Evolutionary conservation across 352 stramenopile genomes (phyloP).

Genomic region (Pythium volutum): DNA sequence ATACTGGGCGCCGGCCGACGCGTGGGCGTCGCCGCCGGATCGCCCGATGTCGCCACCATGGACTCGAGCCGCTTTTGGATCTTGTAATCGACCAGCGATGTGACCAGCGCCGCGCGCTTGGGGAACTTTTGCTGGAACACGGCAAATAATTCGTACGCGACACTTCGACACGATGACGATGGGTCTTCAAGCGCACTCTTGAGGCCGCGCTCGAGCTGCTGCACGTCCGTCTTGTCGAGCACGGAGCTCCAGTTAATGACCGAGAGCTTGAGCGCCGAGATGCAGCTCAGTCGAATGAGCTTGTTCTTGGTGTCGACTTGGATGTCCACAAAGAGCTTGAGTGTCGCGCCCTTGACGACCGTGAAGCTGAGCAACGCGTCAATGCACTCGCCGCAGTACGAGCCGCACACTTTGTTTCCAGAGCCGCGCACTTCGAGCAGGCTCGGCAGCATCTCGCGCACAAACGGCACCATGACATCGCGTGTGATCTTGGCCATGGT

Average conservation of each 20-base stretch:
- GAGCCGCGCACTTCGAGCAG: constrained; percentile 79
- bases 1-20: constrained; percentile 7
- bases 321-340: constrained; percentile 73
- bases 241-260: constrained; percentile 65
- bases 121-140: constrained; percentile 77
- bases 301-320: constrained; percentile 82
- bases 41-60: constrained; percentile 23
- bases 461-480: constrained; percentile 75
- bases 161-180: constrained; percentile 62
- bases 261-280: constrained; percentile 51
- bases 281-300: constrained; percentile 71
- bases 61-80: constrained; percentile 77
- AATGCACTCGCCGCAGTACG: constrained; percentile 78
- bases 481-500: constrained; percentile 60
- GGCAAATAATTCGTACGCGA: constrained; percentile 68
- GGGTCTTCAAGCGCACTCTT: constrained; percentile 74
- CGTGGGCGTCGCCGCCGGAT: constrained; percentile 1
- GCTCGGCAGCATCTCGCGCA: constrained; percentile 65
- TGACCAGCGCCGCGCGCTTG: constrained; percentile 63
- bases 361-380: constrained; percentile 61
- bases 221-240: constrained; percentile 77
- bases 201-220: constrained; percentile 75
- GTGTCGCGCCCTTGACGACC: constrained; percentile 69
- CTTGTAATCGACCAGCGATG: constrained; percentile 77
- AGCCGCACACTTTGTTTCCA: constrained; percentile 80